A percentile compares a stretch with the other conserved stretches of the same genome.
phyloP scores from a whole-genome alignment of 352 stramenopile species.

The Pythium graminicola region DNA sequence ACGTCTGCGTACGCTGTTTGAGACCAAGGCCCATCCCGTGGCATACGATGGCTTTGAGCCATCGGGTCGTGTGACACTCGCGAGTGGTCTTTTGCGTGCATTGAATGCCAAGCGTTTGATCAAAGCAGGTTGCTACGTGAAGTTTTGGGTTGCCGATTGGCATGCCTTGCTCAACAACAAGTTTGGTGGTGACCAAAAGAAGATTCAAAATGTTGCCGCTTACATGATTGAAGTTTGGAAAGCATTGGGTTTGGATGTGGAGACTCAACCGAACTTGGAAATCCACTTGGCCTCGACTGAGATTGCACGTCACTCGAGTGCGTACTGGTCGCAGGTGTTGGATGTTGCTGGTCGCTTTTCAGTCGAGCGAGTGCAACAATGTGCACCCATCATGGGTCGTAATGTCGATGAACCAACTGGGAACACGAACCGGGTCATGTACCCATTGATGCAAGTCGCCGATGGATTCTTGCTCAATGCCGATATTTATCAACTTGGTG shows the following conservation, averaged over 20 bases:
- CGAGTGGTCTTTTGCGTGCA: conserved; percentile 89
- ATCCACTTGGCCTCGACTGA: conserved; percentile 98
- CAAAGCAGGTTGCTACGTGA: conserved; percentile 90
- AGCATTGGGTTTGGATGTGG: conserved; percentile 93
- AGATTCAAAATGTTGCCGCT: conserved; percentile 89
- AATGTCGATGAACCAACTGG: conserved; percentile 71
- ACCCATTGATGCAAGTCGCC: conserved; percentile 97
- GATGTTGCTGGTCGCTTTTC: conserved; percentile 87
- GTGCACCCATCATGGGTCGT: conserved; percentile 98
- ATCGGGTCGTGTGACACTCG: conserved; percentile 97
- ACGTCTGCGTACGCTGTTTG: conserved; percentile 77
- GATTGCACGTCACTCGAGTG: conserved; percentile 79
- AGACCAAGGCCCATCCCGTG: conserved; percentile 74
- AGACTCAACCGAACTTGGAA: conserved; percentile 89
- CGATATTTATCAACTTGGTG: conserved; percentile 98
- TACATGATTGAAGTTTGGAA: conserved; percentile 99
- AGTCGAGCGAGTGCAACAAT: conserved; percentile 94
- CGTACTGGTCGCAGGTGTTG: conserved; percentile 92
- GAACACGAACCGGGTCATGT: conserved; percentile 93
- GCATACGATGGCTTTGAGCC: conserved; percentile 99
- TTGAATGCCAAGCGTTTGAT: conserved; percentile 94
- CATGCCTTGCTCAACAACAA: conserved; percentile 99
- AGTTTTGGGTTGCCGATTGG: conserved; percentile 98
- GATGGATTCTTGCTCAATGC: conserved; percentile 98
- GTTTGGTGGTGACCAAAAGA: conserved; percentile 96